Evolutionary conservation across 768 basidiomycete species (phyloP).

Genomic region (Cantharellus cinnabarinus): DNA sequence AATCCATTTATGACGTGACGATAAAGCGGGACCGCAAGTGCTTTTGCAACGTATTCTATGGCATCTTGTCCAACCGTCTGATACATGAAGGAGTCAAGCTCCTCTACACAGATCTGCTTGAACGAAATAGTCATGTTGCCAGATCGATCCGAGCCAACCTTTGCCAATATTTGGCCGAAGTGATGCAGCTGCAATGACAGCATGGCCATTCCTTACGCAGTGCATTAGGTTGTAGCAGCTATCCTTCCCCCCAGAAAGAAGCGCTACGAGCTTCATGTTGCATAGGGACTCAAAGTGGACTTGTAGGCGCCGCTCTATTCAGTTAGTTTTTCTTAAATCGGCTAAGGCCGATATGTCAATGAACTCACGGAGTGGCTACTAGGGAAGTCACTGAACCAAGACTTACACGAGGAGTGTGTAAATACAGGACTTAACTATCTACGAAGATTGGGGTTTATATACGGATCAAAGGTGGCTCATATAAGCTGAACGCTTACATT

Average conservation of each 20-base stretch:
- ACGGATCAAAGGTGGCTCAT: too few species aligned
- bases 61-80: constrained; percentile 98
- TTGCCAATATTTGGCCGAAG: constrained; percentile 66
- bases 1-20: constrained; percentile 60
- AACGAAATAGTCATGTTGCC: constrained; percentile 4
- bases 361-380: neutral
- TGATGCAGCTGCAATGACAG: constrained; percentile 74
- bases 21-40: constrained; percentile 73
- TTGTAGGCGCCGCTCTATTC: neutral
- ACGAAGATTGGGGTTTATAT: too few species aligned
- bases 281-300: neutral
- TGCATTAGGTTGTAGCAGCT: constrained; percentile 90
- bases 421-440: too few species aligned
- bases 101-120: constrained; percentile 37
- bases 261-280: constrained; percentile 74
- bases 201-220: constrained; percentile 67
- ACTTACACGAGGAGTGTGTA: too few species aligned
- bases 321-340: too few species aligned
- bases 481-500: too few species aligned
- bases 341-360: too few species aligned
- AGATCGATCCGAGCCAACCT: constrained; percentile 32
- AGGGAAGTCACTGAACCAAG: neutral
- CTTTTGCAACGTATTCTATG: constrained; percentile 64
- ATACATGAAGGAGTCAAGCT: constrained; percentile 95
- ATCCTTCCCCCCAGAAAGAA: constrained; percentile 96